Conservation (phyloP, 2,329 filamentous ascomycete species). For the Pezicula carpinea region DNA sequence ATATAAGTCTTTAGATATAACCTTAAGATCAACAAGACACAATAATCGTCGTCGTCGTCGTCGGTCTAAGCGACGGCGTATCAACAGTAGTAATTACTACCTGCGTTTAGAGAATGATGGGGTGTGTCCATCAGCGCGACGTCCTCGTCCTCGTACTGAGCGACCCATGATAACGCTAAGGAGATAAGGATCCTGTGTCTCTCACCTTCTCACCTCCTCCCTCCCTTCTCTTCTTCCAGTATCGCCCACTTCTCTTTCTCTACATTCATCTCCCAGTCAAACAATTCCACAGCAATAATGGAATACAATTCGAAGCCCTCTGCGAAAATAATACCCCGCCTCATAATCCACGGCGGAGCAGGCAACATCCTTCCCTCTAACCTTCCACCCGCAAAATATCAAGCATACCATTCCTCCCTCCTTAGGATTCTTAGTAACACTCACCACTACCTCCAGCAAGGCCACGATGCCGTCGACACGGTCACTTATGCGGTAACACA, state of each 20-base stretch:
- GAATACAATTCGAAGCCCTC: conserved; percentile 1
- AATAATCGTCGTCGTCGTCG: no score
- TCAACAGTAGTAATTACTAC: no score
- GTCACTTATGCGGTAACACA: conserved; percentile 71
- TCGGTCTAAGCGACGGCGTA: no score
- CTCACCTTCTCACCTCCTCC: no score
- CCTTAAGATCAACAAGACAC: no score
- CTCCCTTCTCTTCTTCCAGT: no score
- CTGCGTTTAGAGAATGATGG: no score
- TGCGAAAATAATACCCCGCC: conserved; percentile 40
- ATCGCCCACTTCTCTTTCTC: neutral
- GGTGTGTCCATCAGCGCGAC: no score
- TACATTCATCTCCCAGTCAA: neutral
- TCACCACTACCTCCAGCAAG: conserved; percentile 26
- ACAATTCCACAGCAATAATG: conserved; percentile 1
- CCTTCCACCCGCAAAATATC: conserved; percentile 53
- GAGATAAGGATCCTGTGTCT: no score
- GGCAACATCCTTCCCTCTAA: conserved; percentile 61
- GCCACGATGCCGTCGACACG: conserved; percentile 56
- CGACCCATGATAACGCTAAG: no score
- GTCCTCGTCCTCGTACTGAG: no score
- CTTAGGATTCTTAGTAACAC: conserved; percentile 53
- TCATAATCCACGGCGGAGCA: conserved; percentile 71
- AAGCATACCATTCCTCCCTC: conserved; percentile 55
- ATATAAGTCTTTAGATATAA: no score